Evolutionary conservation across 208 protist species (phyloP), one percentile per base, ranked within the genome.

Genomic region (Trypanosoma congolense): DNA sequence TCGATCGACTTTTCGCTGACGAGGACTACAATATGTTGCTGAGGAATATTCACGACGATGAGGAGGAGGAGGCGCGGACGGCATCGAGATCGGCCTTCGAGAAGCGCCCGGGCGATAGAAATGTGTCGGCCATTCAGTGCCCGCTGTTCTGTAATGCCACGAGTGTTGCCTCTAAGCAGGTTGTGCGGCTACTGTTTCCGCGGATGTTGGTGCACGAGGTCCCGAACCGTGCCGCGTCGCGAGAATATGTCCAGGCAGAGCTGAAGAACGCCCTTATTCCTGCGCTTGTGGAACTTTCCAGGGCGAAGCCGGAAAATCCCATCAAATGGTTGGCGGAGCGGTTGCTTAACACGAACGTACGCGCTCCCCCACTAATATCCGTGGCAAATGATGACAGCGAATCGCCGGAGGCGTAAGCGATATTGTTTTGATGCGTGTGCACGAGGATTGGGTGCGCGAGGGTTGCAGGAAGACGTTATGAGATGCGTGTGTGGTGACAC

Each of bases 261-360:
- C 63, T 97, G 45, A 88, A 94, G 69, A 58, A 65, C 10, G 72
- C 87, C 16, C 60, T 97, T n/a, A 59, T 94, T 25, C 74, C 90
- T 0, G 87, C 78, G n/a, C 72, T 97, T 55, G 78, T 90, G 36
- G 78, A 81, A 36, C 71, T 95, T 1, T 75, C 81, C 6, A 83
- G 77, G 58, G 75, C 64, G 38, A 94, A 95, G 54, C 92, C 92
- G 0, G 72, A 71, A 36, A 70, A 95, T 53, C 89, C 92, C n/a
- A 45, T 95, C 21, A 61, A 71, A 8, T 97, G 86, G 86, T 59
- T 97, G 29, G 92, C 87, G 29, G 70, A 86, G 55, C 79, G 78
- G 29, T 56, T 97, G n/a, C 58, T 97, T 5, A 70, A 81, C 21
- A 86, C 73, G 35, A 96, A 96, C 63, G 67, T 55, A 24, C 77